These are phyloP conservation scores for Yamadazyma spencermartinsiae DNA, from an alignment of 1,139 yeast genomes.

Conservation along the genomic window DNA sequence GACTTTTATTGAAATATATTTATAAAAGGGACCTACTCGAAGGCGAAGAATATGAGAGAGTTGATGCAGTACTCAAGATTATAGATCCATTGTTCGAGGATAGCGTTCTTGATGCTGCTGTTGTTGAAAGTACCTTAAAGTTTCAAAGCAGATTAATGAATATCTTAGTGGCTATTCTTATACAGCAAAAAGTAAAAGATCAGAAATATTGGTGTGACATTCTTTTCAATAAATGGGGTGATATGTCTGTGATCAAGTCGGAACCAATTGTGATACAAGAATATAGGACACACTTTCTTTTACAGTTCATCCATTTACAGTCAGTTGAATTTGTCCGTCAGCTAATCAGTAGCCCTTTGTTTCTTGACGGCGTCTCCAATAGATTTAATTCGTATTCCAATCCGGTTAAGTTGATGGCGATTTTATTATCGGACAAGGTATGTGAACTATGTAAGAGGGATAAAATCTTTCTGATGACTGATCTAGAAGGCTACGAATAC, in stretches of 20 bases:
- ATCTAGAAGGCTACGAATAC: conserved; percentile 12
- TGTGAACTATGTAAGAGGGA: conserved; percentile 34
- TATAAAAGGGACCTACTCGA: conserved; percentile 3
- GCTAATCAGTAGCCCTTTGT: conserved; percentile 28
- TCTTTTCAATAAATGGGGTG: conserved; percentile 32
- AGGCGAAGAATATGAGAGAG: background rate
- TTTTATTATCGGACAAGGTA: conserved; percentile 46
- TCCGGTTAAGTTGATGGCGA: conserved; percentile 43
- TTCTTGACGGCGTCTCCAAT: conserved; percentile 44
- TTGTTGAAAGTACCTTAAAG: background rate
- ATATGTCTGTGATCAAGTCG: conserved; percentile 23
- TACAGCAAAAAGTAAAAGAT: background rate
- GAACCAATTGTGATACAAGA: conserved; percentile 40
- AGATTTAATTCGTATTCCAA: conserved; percentile 46
- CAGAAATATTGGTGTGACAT: conserved; percentile 1
- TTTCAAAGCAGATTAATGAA: conserved; percentile 7
- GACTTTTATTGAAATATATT: conserved; percentile 3
- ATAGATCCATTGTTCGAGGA: background rate
- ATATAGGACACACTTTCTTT: conserved; percentile 39
- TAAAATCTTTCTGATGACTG: conserved; percentile 31
- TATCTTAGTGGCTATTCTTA: conserved; percentile 4
- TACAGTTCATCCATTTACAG: conserved; percentile 25
- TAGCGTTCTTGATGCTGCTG: background rate
- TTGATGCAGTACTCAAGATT: background rate
- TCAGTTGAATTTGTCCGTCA: conserved; percentile 16